These are phyloP conservation scores for Citrus mangshanensis DNA, from an alignment of 345 rosid genomes.

Conservation along the genomic window DNA sequence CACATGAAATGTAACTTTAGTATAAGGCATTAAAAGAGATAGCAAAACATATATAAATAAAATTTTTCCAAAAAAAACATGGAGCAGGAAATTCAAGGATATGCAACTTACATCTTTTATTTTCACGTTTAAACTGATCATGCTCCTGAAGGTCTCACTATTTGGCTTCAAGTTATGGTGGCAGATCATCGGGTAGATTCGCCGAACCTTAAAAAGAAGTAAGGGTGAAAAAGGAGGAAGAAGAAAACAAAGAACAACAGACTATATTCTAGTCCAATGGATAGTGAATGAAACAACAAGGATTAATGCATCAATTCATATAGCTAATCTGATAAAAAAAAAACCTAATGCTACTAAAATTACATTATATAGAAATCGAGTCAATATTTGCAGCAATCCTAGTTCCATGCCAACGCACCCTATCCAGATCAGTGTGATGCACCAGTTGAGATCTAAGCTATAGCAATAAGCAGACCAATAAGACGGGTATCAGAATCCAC, in stretches of 20 bases:
- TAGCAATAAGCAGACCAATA: neutral
- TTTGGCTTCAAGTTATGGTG: constrained; percentile 54
- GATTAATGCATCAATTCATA: neutral
- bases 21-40: constrained; percentile 7
- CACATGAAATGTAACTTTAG: neutral
- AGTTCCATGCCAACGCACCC: neutral
- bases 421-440: neutral
- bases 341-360: neutral
- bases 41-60: neutral
- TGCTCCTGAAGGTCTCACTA: constrained; percentile 58
- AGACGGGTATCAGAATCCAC: neutral
- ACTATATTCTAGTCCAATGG: neutral
- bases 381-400: neutral
- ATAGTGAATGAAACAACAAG: neutral
- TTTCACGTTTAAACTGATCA: constrained; percentile 65
- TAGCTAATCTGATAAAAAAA: neutral
- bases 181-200: constrained; percentile 55
- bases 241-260: neutral
- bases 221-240: neutral
- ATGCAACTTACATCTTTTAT: constrained; percentile 72
- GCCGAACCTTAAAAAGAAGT: constrained; percentile 48
- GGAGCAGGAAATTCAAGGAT: neutral
- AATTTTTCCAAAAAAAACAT: too few relatives aligned
- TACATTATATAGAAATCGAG: neutral
- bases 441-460: too few relatives aligned